These are phyloP conservation scores for Colletotrichum brevisporum DNA, from an alignment of 2,329 filamentous ascomycete genomes.

Conservation along the genomic window DNA sequence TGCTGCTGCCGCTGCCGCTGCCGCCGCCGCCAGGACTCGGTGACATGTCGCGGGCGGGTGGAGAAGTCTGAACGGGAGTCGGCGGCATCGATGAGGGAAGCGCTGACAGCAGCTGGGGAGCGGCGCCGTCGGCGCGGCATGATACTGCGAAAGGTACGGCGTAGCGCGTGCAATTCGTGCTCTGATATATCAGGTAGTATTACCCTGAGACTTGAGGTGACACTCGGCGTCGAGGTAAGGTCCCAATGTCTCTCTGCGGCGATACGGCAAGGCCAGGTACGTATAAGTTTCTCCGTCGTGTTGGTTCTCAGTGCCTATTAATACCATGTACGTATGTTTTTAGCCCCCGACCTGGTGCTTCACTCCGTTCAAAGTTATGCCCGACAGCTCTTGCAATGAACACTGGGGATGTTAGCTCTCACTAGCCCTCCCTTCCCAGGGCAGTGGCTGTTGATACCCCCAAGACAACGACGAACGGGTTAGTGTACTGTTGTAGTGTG, in stretches of 20 bases:
- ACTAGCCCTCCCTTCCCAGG: conserved; percentile 1
- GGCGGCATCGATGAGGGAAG: conserved; percentile 27
- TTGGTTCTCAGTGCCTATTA: conserved; percentile 25
- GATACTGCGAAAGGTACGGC: background rate
- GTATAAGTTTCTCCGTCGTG: conserved; percentile 30
- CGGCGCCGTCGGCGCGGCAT: conserved; percentile 6
- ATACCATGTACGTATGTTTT: too few relatives aligned
- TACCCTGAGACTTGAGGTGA: background rate
- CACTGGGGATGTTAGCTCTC: background rate
- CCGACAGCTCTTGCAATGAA: background rate
- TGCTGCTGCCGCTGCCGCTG: conserved; percentile 1
- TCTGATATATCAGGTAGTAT: background rate
- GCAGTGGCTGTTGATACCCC: conserved; percentile 6
- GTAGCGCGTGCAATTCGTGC: background rate
- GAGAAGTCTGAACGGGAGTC: conserved; percentile 27
- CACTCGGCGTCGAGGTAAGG: background rate
- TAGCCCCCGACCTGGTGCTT: background rate
- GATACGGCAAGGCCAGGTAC: conserved; percentile 10
- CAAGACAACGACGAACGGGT: background rate
- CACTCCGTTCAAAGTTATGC: background rate
- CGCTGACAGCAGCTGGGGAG: conserved; percentile 24
- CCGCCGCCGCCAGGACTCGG: conserved; percentile 14
- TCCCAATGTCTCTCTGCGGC: conserved; percentile 6
- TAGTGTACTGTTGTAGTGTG: background rate
- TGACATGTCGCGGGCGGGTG: conserved; percentile 32